Evolutionary conservation across 805 yeast species (phyloP).

Genomic region (Candida ulmi): DNA sequence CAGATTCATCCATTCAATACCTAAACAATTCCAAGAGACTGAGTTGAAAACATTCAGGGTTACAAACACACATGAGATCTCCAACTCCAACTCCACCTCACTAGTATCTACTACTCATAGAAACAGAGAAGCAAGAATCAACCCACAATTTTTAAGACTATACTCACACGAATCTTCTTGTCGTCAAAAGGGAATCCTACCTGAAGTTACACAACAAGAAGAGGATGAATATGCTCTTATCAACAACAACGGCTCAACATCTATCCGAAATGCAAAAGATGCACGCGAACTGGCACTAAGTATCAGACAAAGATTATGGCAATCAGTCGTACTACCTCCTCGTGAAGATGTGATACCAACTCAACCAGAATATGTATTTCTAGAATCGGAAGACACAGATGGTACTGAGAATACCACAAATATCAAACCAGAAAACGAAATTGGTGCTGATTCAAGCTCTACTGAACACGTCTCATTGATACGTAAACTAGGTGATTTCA

Average conservation of each 20-base stretch:
- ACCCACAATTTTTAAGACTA: slow-evolving; percentile 41
- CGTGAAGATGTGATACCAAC: slow-evolving; percentile 34
- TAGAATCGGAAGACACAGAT: too few relatives aligned
- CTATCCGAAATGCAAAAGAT: not conserved
- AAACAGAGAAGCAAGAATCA: slow-evolving; percentile 44
- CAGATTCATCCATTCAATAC: slow-evolving; percentile 1
- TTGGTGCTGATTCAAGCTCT: too few relatives aligned
- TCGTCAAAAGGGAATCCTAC: slow-evolving; percentile 27
- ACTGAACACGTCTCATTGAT: slow-evolving; percentile 9
- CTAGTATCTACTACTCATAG: slow-evolving; percentile 9
- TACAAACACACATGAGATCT: slow-evolving; percentile 7
- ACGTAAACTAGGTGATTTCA: slow-evolving; percentile 16
- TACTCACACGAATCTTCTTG: slow-evolving; percentile 46
- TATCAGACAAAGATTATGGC: slow-evolving; percentile 49
- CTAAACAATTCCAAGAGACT: slow-evolving; percentile 4
- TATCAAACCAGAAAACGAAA: not conserved
- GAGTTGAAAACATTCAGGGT: slow-evolving; percentile 23
- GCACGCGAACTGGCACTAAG: slow-evolving; percentile 30
- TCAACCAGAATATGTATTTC: slow-evolving; percentile 24
- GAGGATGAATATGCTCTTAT: slow-evolving; percentile 17
- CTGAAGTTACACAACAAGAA: slow-evolving; percentile 28
- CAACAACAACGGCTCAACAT: not conserved
- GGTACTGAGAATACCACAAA: too few relatives aligned
- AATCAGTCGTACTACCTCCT: slow-evolving; percentile 46
- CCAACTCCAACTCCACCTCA: not conserved